Evolutionary conservation across 2,329 filamentous ascomycete genomes (phyloP), one percentile per base, ranked within the genome.

Genomic region (Diplodia scrobiculata): DNA sequence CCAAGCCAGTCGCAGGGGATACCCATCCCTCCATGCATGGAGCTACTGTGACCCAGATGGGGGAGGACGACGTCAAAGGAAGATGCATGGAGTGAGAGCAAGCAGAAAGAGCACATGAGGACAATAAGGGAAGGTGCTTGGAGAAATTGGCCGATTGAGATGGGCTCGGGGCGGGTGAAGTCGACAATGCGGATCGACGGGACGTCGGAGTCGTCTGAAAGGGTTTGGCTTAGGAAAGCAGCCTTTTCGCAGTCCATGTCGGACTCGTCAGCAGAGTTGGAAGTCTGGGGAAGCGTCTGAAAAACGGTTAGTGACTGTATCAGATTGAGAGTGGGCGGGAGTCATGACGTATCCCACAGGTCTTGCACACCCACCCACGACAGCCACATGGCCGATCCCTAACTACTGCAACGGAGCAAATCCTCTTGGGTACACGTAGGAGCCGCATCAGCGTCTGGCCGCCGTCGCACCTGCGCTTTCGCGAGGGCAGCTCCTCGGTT

Each of bases 1-100:
- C 75, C 77, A 52, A 82, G 74, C 75, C 77, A 80, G 19, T 76
- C 74, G 73, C 80, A 83, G 10, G 80, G 75, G 45, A 82, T 75
- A 38, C 79, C 79, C 73, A 82, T 79, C 45, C 80, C 80, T 55
- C 78, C 79, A 55, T 79, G 73, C 51, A 78, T 74, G 41, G 78
- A 77, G 68, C 75, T 77, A 67, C 76, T 80, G 71, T 82, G 81
- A 53, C 79, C 79, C 34, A 82, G 76, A 68, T 82, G 80, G 5
- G 80, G 80, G 2, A 82, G 78, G 4, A 83, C 73, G 25, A 80
- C 76, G 66, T 82, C 80, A 67, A 82, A 86, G 53, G 84, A 84
- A 2, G 80, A 82, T 13, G 82, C 82, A 64, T 84, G 85, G 71
- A 83, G 83, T n/a, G 84, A 85, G 38, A 83, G 82, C 45, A 83